Evolutionary conservation across 1,139 yeast genomes (phyloP).

Genomic region (Yamadazyma sp.): DNA sequence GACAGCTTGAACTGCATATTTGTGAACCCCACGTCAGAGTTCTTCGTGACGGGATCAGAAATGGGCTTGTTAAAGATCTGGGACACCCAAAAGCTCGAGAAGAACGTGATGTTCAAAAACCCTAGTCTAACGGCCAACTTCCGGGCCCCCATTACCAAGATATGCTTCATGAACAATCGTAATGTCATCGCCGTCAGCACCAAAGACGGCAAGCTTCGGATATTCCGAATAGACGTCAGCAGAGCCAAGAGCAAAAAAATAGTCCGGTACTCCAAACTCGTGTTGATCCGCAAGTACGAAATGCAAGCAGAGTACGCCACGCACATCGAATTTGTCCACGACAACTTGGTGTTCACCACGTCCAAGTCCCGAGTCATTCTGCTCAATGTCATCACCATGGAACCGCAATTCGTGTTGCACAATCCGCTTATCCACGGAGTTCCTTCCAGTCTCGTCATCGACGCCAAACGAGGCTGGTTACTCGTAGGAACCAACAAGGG

Average conservation of each 20-base stretch:
- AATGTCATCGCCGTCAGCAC: conserved; percentile 70
- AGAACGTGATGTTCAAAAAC: conserved; percentile 56
- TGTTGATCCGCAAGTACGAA: conserved; percentile 43
- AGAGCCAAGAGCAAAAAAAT: conserved; percentile 36
- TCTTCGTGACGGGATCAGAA: conserved; percentile 76
- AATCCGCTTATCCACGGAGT: conserved; percentile 68
- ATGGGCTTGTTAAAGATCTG: conserved; percentile 73
- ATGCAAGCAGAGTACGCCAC: conserved; percentile 42
- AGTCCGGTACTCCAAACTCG: conserved; percentile 33
- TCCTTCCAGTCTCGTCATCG: conserved; percentile 60
- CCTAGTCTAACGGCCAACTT: conserved; percentile 53
- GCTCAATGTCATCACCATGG: conserved; percentile 63
- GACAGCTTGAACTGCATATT: conserved; percentile 55
- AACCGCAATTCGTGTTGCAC: conserved; percentile 37
- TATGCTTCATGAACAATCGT: conserved; percentile 58
- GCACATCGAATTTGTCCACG: conserved; percentile 36
- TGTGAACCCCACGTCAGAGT: conserved; percentile 61
- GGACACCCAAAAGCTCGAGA: conserved; percentile 70
- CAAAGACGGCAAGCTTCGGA: conserved; percentile 57
- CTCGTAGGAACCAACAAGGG: conserved; percentile 78
- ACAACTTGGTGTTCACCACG: conserved; percentile 47
- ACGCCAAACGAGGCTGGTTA: conserved; percentile 55
- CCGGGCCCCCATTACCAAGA: conserved; percentile 45
- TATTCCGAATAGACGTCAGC: conserved; percentile 56
- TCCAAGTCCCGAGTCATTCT: conserved; percentile 53